Conservation (phyloP, 345 rosid species). For the Corymbia maculata region DNA sequence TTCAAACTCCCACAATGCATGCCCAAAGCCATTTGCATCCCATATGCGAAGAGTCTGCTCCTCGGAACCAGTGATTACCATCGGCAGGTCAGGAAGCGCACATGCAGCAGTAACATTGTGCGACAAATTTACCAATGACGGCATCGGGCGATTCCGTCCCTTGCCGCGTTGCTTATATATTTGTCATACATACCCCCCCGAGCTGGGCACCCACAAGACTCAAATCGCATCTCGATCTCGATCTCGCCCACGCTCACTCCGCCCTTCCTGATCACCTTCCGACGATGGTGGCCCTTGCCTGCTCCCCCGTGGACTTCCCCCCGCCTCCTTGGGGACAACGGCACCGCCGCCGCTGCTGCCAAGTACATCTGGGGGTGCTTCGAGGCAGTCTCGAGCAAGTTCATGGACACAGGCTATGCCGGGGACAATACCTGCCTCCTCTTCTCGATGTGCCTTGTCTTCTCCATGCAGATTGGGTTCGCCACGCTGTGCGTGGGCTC, state of each 20-base stretch:
- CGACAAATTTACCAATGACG: too few relatives aligned
- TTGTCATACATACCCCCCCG: background rate
- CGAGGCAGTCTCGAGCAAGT: slow-evolving; percentile 12
- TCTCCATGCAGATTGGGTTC: slow-evolving; percentile 53
- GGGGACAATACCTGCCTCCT: slow-evolving; percentile 47
- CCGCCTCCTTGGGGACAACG: slow-evolving; percentile 24
- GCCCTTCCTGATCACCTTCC: background rate
- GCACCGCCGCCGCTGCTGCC: slow-evolving; percentile 23
- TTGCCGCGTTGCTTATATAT: background rate
- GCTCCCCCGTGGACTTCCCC: slow-evolving; percentile 25
- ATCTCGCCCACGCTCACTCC: background rate
- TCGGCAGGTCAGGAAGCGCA: slow-evolving; percentile 8
- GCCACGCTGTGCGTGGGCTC: slow-evolving; percentile 46
- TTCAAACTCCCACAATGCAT: background rate
- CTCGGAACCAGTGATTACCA: slow-evolving; percentile 12
- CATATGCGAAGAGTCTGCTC: too few relatives aligned
- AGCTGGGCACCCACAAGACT: background rate
- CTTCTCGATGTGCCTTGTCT: slow-evolving; percentile 54
- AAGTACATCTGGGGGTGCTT: slow-evolving; percentile 37
- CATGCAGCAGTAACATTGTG: slow-evolving; percentile 7
- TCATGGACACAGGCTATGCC: slow-evolving; percentile 30
- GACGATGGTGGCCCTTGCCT: slow-evolving; percentile 8
- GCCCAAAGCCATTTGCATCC: slow-evolving; percentile 8
- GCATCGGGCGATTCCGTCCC: background rate
- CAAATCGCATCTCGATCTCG: background rate